A percentile compares a stretch with the other conserved stretches of the same genome.
phyloP scores from a whole-genome alignment of 2,329 filamentous ascomycete species.

The Rhexocercosporidium sp. region DNA sequence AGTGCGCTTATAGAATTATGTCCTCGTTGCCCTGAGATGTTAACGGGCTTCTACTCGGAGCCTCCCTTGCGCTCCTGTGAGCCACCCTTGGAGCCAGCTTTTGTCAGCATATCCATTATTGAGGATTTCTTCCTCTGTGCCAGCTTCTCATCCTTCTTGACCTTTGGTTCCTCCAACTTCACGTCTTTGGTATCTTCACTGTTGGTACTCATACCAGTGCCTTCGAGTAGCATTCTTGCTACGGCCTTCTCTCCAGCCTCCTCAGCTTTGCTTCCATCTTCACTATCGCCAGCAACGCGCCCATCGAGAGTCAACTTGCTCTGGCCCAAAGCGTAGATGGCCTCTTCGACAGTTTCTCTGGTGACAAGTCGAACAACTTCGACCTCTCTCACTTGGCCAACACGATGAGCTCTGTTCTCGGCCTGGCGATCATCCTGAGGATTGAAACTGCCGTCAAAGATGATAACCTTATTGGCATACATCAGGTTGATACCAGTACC shows the following conservation, averaged over 20 bases:
- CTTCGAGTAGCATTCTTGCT: slow-evolving; percentile 39
- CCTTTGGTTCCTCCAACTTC: slow-evolving; percentile 17
- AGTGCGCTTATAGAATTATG: neutral
- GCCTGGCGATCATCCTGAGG: slow-evolving; percentile 98
- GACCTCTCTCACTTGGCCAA: slow-evolving; percentile 88
- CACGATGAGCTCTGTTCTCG: slow-evolving; percentile 93
- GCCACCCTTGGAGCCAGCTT: neutral
- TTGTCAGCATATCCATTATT: slow-evolving; percentile 22
- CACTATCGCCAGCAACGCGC: slow-evolving; percentile 65
- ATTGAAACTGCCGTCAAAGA: slow-evolving; percentile 97
- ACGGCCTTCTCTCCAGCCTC: slow-evolving; percentile 37
- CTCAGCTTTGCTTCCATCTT: slow-evolving; percentile 52
- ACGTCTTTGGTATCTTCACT: slow-evolving; percentile 18
- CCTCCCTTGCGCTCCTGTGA: neutral
- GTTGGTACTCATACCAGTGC: slow-evolving; percentile 22
- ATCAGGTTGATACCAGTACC: slow-evolving; percentile 98
- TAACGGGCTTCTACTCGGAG: neutral
- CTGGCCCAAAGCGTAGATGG: slow-evolving; percentile 88
- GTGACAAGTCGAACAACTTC: slow-evolving; percentile 89
- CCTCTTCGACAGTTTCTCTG: slow-evolving; percentile 84
- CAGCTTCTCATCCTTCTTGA: slow-evolving; percentile 17
- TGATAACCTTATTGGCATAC: slow-evolving; percentile 94
- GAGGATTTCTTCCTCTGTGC: slow-evolving; percentile 21
- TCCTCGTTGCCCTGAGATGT: neutral
- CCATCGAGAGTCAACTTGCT: slow-evolving; percentile 92